Base-by-base conservation (phyloP, 805 yeast species). In the Sugiyamaella valdiviana region DNA sequence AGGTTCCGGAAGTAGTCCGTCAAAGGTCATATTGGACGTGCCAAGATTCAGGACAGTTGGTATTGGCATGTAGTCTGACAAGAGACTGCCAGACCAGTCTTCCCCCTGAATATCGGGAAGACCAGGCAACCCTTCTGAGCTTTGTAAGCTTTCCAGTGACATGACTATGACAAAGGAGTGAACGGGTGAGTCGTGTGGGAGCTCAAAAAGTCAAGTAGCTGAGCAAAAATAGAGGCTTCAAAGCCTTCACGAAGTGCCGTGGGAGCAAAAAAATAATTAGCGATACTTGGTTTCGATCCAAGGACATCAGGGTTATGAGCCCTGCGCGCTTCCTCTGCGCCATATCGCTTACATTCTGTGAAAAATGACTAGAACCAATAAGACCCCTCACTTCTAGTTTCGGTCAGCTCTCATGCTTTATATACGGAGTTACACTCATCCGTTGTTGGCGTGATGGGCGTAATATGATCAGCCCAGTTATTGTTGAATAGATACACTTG, bases 221-320 rank as follows among this genome's bases (percentile, higher is more conserved):
- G n/a, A n/a, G n/a, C n/a, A n/a, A n/a, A 37, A 12, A 21, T 12
- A 37, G 9, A 21, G 9, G 23, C 40, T 36, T 19, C 17, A 36
- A 36, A 36, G 10, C 16, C n/a, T n/a, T n/a, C n/a, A n/a, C 39
- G 19, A 36, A 10, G 19, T n/a, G 12, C 10, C 5, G 14, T 7
- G 32, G 9, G 4, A 26, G 23, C 36, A 51, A 60, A 57, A 61
- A 72, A 69, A 68, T 66, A 61, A 51, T 21, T 82, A 83, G 88
- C 89, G 84, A 78, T 79, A 85, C 83, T 76, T 71, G 84, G 90
- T 83, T 82, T 83, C 89, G 90, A 83, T 83, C 90, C 86, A 71
- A 76, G 85, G 89, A 80, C 89, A 78, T 83, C 88, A 82, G 89
- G 88, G 90, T 83, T 83, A 83, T 83, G 90, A 83, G 90, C 90